Evolutionary conservation across 1,284 basidiomycete species (phyloP).

Genomic region (Somion occarium): DNA sequence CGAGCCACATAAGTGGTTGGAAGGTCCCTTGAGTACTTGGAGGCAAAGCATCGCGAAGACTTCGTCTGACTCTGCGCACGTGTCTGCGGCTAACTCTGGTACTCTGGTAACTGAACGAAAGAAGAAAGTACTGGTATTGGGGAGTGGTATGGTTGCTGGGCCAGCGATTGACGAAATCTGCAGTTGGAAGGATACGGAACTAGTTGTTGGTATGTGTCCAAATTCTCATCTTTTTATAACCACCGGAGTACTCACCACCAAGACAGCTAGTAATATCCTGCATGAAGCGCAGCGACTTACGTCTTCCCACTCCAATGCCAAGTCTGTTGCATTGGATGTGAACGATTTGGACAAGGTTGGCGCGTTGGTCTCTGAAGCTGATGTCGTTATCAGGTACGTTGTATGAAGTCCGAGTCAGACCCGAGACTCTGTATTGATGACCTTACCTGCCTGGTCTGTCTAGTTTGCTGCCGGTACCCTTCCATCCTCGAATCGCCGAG

Average conservation of each 20-base stretch:
- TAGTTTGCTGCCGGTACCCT: slow-evolving; percentile 76
- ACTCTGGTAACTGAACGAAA: slow-evolving; percentile 12
- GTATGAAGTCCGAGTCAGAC: no score
- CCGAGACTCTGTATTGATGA: no score
- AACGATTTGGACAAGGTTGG: slow-evolving; percentile 45
- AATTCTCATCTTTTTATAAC: slow-evolving; percentile 7
- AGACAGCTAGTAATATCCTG: slow-evolving; percentile 74
- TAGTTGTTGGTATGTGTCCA: slow-evolving; percentile 71
- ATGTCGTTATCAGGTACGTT: slow-evolving; percentile 66
- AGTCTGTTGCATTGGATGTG: slow-evolving; percentile 62
- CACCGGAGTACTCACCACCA: no score
- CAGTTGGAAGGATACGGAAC: slow-evolving; percentile 50
- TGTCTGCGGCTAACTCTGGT: not conserved
- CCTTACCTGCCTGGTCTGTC: no score
- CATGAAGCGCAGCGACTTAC: slow-evolving; percentile 58
- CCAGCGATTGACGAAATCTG: slow-evolving; percentile 77
- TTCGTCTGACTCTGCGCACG: not conserved
- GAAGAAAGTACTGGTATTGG: slow-evolving; percentile 79
- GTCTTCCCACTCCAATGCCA: slow-evolving; percentile 50
- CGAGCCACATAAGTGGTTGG: slow-evolving; percentile 56
- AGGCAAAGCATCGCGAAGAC: slow-evolving; percentile 16
- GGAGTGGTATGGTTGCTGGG: slow-evolving; percentile 89
- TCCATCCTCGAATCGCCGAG: slow-evolving; percentile 76
- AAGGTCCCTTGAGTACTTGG: slow-evolving; percentile 45
- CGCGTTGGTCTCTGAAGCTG: slow-evolving; percentile 49